Evolutionary conservation across 1,284 basidiomycete genomes (phyloP).

Genomic region (Ustilago trichophora): DNA sequence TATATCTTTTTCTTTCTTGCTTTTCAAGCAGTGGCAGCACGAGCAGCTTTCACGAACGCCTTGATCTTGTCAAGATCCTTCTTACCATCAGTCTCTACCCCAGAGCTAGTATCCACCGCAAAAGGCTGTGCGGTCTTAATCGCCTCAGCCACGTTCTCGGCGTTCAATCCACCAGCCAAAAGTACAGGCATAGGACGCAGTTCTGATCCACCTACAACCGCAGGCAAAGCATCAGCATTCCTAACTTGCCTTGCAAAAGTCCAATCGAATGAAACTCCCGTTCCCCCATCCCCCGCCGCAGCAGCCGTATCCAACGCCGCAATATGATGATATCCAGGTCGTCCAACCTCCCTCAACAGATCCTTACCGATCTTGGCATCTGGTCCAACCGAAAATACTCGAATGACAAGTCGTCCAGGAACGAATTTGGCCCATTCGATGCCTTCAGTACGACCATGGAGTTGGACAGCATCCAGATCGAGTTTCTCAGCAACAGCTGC

Average conservation of each 20-base stretch:
- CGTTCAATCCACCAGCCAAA: slow-evolving; percentile 60
- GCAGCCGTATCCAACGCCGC: slow-evolving; percentile 58
- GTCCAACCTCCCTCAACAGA: slow-evolving; percentile 47
- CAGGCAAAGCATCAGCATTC: slow-evolving; percentile 29
- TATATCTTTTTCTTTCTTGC: no score
- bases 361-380: slow-evolving; percentile 14
- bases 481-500: slow-evolving; percentile 41
- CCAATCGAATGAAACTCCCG: slow-evolving; percentile 59
- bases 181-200: slow-evolving; percentile 44
- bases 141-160: slow-evolving; percentile 56
- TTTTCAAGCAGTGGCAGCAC: no score
- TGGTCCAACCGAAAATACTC: slow-evolving; percentile 56
- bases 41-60: slow-evolving; percentile 41
- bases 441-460: slow-evolving; percentile 60
- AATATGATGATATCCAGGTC: slow-evolving; percentile 61
- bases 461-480: slow-evolving; percentile 61
- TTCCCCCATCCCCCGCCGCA: slow-evolving; percentile 50
- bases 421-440: slow-evolving; percentile 62
- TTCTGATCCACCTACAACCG: slow-evolving; percentile 23
- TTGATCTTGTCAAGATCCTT: slow-evolving; percentile 58
- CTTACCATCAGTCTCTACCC: slow-evolving; percentile 60
- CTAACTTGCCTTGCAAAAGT: slow-evolving; percentile 38
- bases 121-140: slow-evolving; percentile 37
- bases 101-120: slow-evolving; percentile 60
- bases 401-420: slow-evolving; percentile 59